A percentile compares a stretch with the other conserved stretches of the same genome.
These are phyloP conservation scores for Arachis monticola DNA, from an alignment of 331 rosid genomes.

Conservation along the genomic window DNA sequence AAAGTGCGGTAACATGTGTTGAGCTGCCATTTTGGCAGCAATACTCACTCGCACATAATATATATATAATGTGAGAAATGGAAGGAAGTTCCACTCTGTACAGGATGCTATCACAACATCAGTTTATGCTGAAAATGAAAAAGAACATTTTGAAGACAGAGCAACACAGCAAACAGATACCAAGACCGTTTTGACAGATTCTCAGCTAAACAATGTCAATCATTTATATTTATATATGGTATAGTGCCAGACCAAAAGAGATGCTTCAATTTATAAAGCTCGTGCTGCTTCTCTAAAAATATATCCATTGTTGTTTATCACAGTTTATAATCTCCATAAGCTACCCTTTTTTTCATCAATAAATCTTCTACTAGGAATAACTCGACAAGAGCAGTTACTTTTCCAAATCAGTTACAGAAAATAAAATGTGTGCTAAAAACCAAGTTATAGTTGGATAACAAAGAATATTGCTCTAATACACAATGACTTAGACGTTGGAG, in stretches of 20 bases:
- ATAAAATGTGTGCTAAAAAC: no score
- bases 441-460: no score
- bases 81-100: slow-evolving; percentile 38
- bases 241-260: slow-evolving; percentile 38
- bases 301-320: slow-evolving; percentile 8
- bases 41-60: slow-evolving; percentile 29
- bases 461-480: no score
- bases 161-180: slow-evolving; percentile 34
- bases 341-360: neutral
- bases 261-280: slow-evolving; percentile 57
- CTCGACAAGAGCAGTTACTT: no score
- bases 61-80: slow-evolving; percentile 15
- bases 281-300: slow-evolving; percentile 18
- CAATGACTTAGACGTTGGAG: no score
- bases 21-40: slow-evolving; percentile 55
- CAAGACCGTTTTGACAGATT: slow-evolving; percentile 35
- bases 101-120: slow-evolving; percentile 45
- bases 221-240: slow-evolving; percentile 13
- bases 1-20: slow-evolving; percentile 54
- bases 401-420: no score
- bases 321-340: slow-evolving; percentile 36
- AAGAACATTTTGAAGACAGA: slow-evolving; percentile 34
- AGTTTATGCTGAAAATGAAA: slow-evolving; percentile 28
- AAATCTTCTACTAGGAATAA: no score
- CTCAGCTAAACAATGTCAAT: slow-evolving; percentile 33